These are phyloP conservation scores for Talaromyces ruber DNA, from an alignment of 495 filamentous ascomycete genomes.

Conservation along the genomic window DNA sequence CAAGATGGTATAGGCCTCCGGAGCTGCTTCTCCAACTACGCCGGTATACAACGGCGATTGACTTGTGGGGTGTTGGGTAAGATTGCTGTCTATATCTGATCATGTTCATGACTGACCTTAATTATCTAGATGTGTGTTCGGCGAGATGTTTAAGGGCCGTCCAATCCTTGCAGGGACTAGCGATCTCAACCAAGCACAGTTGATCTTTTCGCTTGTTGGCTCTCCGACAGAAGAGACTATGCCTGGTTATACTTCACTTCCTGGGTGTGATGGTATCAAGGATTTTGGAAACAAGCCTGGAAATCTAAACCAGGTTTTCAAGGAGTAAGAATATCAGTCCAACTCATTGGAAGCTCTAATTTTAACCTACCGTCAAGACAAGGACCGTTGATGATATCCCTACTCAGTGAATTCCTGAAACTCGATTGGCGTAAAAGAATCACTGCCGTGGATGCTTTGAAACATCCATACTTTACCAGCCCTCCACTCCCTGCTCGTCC, in stretches of 20 bases:
- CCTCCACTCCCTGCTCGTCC: slow-evolving; percentile 71
- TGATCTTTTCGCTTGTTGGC: slow-evolving; percentile 91
- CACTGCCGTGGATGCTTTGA: slow-evolving; percentile 89
- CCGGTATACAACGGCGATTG: slow-evolving; percentile 89
- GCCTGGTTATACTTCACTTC: slow-evolving; percentile 80
- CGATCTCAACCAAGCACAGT: slow-evolving; percentile 79
- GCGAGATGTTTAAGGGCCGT: slow-evolving; percentile 93
- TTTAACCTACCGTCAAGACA: slow-evolving; percentile 18
- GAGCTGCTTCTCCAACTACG: slow-evolving; percentile 83
- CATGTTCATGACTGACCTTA: not conserved
- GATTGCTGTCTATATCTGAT: slow-evolving; percentile 10
- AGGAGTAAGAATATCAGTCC: slow-evolving; percentile 40
- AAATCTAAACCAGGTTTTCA: slow-evolving; percentile 63
- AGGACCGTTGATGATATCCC: slow-evolving; percentile 58
- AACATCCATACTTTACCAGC: slow-evolving; percentile 84
- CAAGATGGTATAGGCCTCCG: slow-evolving; percentile 92
- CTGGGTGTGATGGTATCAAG: slow-evolving; percentile 69
- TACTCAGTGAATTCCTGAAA: slow-evolving; percentile 74
- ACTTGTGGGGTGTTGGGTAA: slow-evolving; percentile 97
- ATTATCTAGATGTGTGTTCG: slow-evolving; percentile 74
- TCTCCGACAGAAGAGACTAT: slow-evolving; percentile 86
- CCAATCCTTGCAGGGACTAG: slow-evolving; percentile 87
- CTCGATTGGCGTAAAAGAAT: slow-evolving; percentile 83
- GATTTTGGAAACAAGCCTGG: slow-evolving; percentile 54
- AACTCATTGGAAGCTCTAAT: not conserved